Percentiles rank a stretch among this genome's conserved stretches.
phyloP scores from a whole-genome alignment of 371 early-diverging fungal genomes.

The Rhizopus sp. region DNA sequence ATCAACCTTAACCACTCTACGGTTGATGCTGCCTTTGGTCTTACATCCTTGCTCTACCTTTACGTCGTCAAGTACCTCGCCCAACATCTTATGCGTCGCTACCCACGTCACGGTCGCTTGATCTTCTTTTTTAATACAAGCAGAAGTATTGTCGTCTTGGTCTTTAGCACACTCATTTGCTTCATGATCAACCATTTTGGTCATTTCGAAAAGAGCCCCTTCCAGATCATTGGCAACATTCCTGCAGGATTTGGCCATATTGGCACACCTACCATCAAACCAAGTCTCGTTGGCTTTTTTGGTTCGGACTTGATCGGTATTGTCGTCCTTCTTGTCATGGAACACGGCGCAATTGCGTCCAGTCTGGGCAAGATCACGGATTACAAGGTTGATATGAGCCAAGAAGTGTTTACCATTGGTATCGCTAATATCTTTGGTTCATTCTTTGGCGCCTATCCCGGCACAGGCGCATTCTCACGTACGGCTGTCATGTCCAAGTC shows the following conservation, averaged over 20 bases:
- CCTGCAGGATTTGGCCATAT: slow-evolving; percentile 73
- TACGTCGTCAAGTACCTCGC: slow-evolving; percentile 39
- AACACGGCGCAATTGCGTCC: slow-evolving; percentile 85
- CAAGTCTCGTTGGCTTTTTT: slow-evolving; percentile 46
- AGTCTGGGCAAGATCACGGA: slow-evolving; percentile 74
- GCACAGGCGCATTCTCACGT: slow-evolving; percentile 87
- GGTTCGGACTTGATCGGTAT: slow-evolving; percentile 61
- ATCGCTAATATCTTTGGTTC: slow-evolving; percentile 74
- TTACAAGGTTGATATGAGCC: slow-evolving; percentile 63
- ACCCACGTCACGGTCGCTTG: slow-evolving; percentile 34
- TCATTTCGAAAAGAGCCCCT: slow-evolving; percentile 34
- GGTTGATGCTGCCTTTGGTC: slow-evolving; percentile 63
- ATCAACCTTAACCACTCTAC: slow-evolving; percentile 43
- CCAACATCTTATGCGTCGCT: slow-evolving; percentile 34
- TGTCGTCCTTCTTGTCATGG: slow-evolving; percentile 77
- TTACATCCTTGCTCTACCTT: slow-evolving; percentile 57
- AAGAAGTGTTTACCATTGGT: slow-evolving; percentile 85
- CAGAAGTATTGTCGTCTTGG: slow-evolving; percentile 72
- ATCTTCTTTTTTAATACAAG: slow-evolving; percentile 59
- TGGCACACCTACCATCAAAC: slow-evolving; percentile 50
- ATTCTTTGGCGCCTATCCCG: slow-evolving; percentile 82
- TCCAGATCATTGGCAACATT: slow-evolving; percentile 67
- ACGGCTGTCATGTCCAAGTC: slow-evolving; percentile 76
- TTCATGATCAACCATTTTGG: slow-evolving; percentile 61
- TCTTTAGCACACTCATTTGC: slow-evolving; percentile 75